Evolutionary conservation across 2,329 filamentous ascomycete genomes (phyloP).

Genomic region (Diaporthe caulivora): DNA sequence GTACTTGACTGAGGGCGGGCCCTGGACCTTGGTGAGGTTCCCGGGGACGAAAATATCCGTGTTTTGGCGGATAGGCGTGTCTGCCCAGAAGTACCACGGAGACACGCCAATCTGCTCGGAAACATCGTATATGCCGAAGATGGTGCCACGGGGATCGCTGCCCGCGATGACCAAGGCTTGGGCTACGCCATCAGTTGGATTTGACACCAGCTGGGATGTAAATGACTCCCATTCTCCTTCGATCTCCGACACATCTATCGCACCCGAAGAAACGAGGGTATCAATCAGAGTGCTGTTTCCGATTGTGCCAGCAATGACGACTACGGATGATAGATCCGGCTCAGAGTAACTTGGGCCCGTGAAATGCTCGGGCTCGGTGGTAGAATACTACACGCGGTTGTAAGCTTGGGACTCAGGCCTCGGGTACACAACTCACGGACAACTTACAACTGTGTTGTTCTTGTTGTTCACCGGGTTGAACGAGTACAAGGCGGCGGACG

Average conservation of each 20-base stretch:
- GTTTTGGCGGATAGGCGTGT: conserved; percentile 66
- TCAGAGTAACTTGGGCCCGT: conserved; percentile 59
- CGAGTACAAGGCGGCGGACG: conserved; percentile 47
- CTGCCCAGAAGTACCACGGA: conserved; percentile 78
- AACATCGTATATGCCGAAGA: conserved; percentile 78
- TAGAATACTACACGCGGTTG: conserved; percentile 53
- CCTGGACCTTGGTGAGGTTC: conserved; percentile 63
- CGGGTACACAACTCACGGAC: background rate
- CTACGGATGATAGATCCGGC: conserved; percentile 58
- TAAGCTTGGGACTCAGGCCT: background rate
- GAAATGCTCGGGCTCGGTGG: conserved; percentile 56
- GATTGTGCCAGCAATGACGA: conserved; percentile 78
- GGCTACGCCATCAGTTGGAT: conserved; percentile 67
- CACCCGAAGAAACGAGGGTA: conserved; percentile 63
- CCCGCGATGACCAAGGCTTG: conserved; percentile 76
- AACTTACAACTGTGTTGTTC: conserved; percentile 61
- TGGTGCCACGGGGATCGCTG: conserved; percentile 73
- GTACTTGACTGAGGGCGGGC: conserved; percentile 74
- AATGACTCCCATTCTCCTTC: conserved; percentile 79
- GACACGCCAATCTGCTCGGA: conserved; percentile 81
- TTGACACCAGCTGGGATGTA: conserved; percentile 67
- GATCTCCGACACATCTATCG: conserved; percentile 69
- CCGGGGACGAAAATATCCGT: conserved; percentile 66
- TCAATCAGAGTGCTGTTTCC: conserved; percentile 74
- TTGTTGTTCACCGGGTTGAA: conserved; percentile 58